Conservation (phyloP, 805 yeast species). For the Candida fluviatilis region DNA sequence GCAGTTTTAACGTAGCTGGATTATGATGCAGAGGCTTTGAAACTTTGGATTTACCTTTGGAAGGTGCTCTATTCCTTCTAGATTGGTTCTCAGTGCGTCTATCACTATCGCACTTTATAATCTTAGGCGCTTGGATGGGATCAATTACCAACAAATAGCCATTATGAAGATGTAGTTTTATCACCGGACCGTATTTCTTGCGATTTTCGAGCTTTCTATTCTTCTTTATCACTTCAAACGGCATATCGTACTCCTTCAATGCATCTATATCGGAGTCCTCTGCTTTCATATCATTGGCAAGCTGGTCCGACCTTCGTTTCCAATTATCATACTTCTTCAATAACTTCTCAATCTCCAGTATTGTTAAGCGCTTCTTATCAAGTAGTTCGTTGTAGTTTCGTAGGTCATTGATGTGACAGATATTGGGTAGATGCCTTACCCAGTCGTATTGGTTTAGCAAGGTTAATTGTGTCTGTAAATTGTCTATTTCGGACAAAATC, state of each 20-base stretch:
- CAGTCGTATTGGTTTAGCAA: slow-evolving; percentile 43
- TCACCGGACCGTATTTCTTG: slow-evolving; percentile 29
- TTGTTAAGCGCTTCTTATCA: slow-evolving; percentile 48
- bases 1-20: not conserved
- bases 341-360: slow-evolving; percentile 40
- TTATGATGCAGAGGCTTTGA: too few relatives aligned
- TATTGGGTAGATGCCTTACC: slow-evolving; percentile 39
- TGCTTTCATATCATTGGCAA: slow-evolving; percentile 21
- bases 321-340: slow-evolving; percentile 34
- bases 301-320: slow-evolving; percentile 29
- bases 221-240: slow-evolving; percentile 19
- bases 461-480: slow-evolving; percentile 40
- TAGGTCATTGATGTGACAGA: slow-evolving; percentile 48
- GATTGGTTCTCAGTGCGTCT: not conserved
- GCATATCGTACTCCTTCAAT: slow-evolving; percentile 22
- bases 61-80: not conserved
- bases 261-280: slow-evolving; percentile 9
- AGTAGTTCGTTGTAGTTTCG: slow-evolving; percentile 48
- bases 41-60: not conserved
- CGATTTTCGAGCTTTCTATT: slow-evolving; percentile 22
- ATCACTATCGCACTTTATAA: slow-evolving; percentile 7
- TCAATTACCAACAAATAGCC: slow-evolving; percentile 37
- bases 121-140: slow-evolving; percentile 28
- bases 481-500: slow-evolving; percentile 54
- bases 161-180: slow-evolving; percentile 32